Conservation (phyloP, 805 yeast species). For the Myxozyma monticola region DNA sequence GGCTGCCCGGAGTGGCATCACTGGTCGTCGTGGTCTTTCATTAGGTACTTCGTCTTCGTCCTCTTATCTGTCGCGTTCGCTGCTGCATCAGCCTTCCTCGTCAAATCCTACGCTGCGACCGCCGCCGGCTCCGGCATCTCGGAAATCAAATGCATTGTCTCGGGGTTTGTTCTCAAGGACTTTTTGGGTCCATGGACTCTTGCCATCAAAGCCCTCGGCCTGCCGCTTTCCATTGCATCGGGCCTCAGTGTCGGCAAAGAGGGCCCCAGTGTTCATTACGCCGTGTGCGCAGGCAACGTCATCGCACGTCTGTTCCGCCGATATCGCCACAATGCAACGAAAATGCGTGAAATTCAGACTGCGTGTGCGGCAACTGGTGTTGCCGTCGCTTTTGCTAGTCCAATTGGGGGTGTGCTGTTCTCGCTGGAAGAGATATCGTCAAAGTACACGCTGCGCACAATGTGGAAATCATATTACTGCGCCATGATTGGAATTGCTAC, state of each 20-base stretch:
- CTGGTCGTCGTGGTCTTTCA: conserved; percentile 53
- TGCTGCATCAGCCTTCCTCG: conserved; percentile 63
- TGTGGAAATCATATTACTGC: conserved; percentile 91
- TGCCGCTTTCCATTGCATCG: conserved; percentile 89
- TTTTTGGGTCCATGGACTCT: conserved; percentile 76
- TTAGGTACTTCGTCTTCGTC: conserved; percentile 51
- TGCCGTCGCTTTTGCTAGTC: conserved; percentile 96
- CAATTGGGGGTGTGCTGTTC: conserved; percentile 94
- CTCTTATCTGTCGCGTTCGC: conserved; percentile 62
- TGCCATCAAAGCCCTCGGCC: conserved; percentile 69
- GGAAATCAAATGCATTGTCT: conserved; percentile 90
- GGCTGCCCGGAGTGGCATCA: conserved; percentile 66
- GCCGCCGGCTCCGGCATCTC: conserved; percentile 99
- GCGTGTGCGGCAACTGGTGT: conserved; percentile 98
- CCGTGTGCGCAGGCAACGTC: conserved; percentile 92
- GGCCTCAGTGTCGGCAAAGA: conserved; percentile 95
- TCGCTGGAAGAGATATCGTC: conserved; percentile 87
- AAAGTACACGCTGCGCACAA: conserved; percentile 68
- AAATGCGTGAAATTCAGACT: conserved; percentile 60
- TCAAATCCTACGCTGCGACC: conserved; percentile 68
- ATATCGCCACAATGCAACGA: conserved; percentile 40
- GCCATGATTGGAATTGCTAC: conserved; percentile 84
- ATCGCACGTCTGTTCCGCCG: conserved; percentile 55
- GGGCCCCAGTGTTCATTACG: conserved; percentile 98
- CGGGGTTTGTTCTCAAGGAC: conserved; percentile 80